phyloP scores from a whole-genome alignment of 2,329 filamentous ascomycete genomes.

The Anthostomella pinea region DNA sequence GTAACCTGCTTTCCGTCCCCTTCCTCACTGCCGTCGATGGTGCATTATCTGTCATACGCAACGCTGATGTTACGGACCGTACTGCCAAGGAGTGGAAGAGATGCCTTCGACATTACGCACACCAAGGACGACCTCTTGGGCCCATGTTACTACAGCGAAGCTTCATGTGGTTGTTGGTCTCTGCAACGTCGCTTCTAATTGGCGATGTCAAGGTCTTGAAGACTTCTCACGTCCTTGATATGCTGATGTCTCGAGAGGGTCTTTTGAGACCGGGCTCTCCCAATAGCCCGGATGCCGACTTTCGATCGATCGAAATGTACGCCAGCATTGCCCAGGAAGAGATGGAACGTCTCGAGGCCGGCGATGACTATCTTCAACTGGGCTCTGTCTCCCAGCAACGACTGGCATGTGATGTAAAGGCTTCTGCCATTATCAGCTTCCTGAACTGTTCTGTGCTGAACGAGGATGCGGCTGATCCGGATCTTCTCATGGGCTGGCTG shows the following conservation, averaged over 20 bases:
- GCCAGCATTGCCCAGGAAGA: constrained; percentile 75
- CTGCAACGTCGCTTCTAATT: constrained; percentile 72
- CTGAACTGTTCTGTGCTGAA: constrained; percentile 82
- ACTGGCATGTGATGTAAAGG: constrained; percentile 82
- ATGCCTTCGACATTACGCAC: constrained; percentile 78
- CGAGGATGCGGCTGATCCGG: constrained; percentile 75
- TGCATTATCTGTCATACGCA: constrained; percentile 85
- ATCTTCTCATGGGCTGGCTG: constrained; percentile 79
- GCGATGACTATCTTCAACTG: constrained; percentile 84
- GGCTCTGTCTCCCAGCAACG: constrained; percentile 83
- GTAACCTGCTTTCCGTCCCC: constrained; percentile 72
- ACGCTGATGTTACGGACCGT: constrained; percentile 64
- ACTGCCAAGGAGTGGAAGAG: constrained; percentile 82
- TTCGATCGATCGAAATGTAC: constrained; percentile 58
- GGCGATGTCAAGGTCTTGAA: constrained; percentile 58
- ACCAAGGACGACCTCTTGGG: constrained; percentile 75
- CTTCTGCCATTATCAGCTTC: constrained; percentile 76
- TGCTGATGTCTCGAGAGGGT: constrained; percentile 61
- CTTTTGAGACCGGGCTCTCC: constrained; percentile 42
- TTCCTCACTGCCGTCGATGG: constrained; percentile 87
- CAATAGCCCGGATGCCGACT: constrained; percentile 48
- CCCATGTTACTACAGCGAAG: constrained; percentile 88
- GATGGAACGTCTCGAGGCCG: constrained; percentile 82
- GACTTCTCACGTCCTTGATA: constrained; percentile 66
- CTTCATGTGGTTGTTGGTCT: constrained; percentile 80